Conservation (phyloP, 371 early-diverging fungal genomes). For the Dinochytrium kinnereticum region DNA sequence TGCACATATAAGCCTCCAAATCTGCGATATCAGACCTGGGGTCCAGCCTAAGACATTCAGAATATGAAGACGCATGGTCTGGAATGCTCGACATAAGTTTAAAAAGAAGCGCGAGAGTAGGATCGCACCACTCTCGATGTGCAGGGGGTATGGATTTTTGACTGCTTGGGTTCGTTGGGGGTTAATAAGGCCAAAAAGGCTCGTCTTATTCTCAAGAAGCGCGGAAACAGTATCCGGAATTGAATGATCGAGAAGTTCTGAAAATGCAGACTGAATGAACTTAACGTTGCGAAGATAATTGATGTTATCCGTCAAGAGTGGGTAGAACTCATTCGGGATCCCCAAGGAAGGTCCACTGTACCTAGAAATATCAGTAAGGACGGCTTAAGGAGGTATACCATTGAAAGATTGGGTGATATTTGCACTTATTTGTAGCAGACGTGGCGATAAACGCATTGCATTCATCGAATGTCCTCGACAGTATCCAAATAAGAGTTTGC, state of each 20-base stretch:
- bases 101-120: slow-evolving; percentile 59
- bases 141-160: slow-evolving; percentile 34
- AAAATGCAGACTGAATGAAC: slow-evolving; percentile 58
- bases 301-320: slow-evolving; percentile 55
- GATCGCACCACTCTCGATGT: slow-evolving; percentile 57
- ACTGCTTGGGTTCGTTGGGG: slow-evolving; percentile 1
- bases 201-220: slow-evolving; percentile 1
- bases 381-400: slow-evolving; percentile 41
- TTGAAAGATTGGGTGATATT: slow-evolving; percentile 70
- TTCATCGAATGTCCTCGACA: slow-evolving; percentile 27
- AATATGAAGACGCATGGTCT: slow-evolving; percentile 58
- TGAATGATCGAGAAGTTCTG: slow-evolving; percentile 46
- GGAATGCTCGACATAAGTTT: slow-evolving; percentile 51
- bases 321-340: slow-evolving; percentile 49
- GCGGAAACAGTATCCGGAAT: slow-evolving; percentile 21
- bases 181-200: slow-evolving; percentile 9
- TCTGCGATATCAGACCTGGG: slow-evolving; percentile 58
- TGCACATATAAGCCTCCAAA: slow-evolving; percentile 64
- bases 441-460: slow-evolving; percentile 56
- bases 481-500: slow-evolving; percentile 27
- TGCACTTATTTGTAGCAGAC: slow-evolving; percentile 50
- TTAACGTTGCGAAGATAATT: slow-evolving; percentile 64
- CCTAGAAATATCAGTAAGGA: slow-evolving; percentile 28
- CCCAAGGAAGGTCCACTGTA: slow-evolving; percentile 53
- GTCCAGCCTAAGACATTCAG: slow-evolving; percentile 66